These are phyloP conservation scores for Mollisia scopiformis DNA, from an alignment of 2,329 filamentous ascomycete species.

Conservation along the genomic window DNA sequence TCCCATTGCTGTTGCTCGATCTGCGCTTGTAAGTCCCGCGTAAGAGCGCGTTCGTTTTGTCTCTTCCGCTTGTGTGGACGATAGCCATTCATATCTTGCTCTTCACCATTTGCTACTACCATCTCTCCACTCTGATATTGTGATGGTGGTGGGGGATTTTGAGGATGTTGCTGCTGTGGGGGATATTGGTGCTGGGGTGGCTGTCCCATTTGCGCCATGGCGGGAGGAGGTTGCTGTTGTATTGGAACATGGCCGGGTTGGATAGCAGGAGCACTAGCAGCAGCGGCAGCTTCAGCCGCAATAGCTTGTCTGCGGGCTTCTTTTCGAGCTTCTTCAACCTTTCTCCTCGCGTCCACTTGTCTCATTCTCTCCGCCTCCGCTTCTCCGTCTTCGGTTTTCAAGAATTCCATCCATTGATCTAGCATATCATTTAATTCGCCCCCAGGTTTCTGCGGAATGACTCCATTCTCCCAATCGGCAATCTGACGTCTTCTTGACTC, in stretches of 20 bases:
- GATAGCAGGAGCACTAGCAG: slow-evolving; percentile 21
- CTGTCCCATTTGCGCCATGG: slow-evolving; percentile 18
- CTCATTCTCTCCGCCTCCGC: slow-evolving; percentile 37
- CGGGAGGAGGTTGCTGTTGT: slow-evolving; percentile 11
- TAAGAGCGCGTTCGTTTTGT: slow-evolving; percentile 28
- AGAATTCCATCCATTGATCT: slow-evolving; percentile 38
- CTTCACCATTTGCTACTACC: slow-evolving; percentile 28
- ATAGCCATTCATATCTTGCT: slow-evolving; percentile 32
- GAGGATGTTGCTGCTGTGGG: slow-evolving; percentile 17
- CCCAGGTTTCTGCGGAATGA: slow-evolving; percentile 34
- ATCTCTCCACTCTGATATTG: slow-evolving; percentile 21
- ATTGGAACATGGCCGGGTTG: too few species aligned
- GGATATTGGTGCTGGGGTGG: too few species aligned
- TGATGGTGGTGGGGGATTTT: slow-evolving; percentile 12
- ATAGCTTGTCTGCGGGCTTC: slow-evolving; percentile 36
- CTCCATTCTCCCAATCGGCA: slow-evolving; percentile 37
- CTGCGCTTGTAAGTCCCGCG: slow-evolving; percentile 30
- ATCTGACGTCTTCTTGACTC: slow-evolving; percentile 35
- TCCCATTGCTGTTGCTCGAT: slow-evolving; percentile 31
- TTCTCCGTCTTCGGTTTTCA: slow-evolving; percentile 37
- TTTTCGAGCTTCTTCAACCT: slow-evolving; percentile 35
- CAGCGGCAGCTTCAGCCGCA: slow-evolving; percentile 29
- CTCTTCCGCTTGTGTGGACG: slow-evolving; percentile 33
- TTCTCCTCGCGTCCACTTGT: slow-evolving; percentile 36
- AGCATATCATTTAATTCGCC: slow-evolving; percentile 36